phyloP scores from a whole-genome alignment of 345 rosid species.

The Kernera saxatilis region DNA sequence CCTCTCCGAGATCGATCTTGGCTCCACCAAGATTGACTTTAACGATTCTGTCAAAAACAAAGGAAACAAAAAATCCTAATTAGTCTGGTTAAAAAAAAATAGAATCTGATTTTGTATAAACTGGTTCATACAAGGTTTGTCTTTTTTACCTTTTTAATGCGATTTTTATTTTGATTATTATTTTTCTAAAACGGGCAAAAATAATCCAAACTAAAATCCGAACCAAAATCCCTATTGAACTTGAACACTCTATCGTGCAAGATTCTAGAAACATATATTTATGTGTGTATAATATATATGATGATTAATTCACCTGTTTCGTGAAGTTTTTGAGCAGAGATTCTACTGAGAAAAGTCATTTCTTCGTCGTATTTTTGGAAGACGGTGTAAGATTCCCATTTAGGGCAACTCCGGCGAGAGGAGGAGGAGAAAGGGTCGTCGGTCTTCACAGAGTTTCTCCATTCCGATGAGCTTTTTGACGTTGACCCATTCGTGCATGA shows the following conservation, averaged over 20 bases:
- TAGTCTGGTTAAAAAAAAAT: too few species aligned
- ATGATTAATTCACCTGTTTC: conserved; percentile 60
- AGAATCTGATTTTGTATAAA: background rate
- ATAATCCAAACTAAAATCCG: background rate
- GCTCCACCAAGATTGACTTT: conserved; percentile 67
- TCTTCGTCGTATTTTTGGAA: conserved; percentile 97
- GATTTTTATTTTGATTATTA: background rate
- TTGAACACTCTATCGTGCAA: background rate
- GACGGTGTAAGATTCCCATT: conserved; percentile 95
- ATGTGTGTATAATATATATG: background rate
- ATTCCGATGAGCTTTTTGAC: conserved; percentile 96
- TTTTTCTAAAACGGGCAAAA: too few species aligned
- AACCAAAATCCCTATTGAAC: background rate
- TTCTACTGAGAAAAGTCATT: conserved; percentile 77
- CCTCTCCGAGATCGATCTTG: conserved; percentile 90
- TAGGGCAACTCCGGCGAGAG: conserved; percentile 86
- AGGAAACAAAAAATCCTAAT: background rate
- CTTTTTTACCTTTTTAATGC: too few species aligned
- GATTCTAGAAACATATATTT: background rate
- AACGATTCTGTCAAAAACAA: conserved; percentile 58
- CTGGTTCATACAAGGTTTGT: too few species aligned
- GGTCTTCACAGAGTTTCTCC: conserved; percentile 87
- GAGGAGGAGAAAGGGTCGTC: conserved; percentile 97
- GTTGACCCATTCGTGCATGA: conserved; percentile 86
- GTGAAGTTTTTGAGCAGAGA: conserved; percentile 86